A percentile compares a stretch with the other conserved stretches of the same genome.
Conservation (phyloP, 2,329 filamentous ascomycete genomes). For the Cryphonectria naterciae region DNA sequence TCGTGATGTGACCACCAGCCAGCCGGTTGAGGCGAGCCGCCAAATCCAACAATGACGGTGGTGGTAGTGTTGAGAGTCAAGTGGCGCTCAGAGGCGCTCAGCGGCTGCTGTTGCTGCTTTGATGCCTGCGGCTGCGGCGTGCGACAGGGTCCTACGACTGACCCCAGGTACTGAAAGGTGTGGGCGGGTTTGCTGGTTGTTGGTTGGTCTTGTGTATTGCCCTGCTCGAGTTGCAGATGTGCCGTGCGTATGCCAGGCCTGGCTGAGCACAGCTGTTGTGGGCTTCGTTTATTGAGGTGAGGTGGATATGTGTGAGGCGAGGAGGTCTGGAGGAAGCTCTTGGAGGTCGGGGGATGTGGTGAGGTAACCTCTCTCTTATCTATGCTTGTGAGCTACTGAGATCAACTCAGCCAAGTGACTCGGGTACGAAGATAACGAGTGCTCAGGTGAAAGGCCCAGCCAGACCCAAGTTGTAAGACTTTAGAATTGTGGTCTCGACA, state of each 20-base stretch:
- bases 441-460: neutral
- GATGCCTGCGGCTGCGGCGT: neutral
- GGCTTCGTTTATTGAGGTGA: neutral
- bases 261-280: neutral
- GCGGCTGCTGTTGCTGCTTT: conserved; percentile 6
- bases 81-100: neutral
- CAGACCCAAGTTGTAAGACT: neutral
- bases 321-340: neutral
- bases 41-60: neutral
- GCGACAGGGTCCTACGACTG: neutral
- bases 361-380: conserved; percentile 2
- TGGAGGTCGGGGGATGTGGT: neutral
- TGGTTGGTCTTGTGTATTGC: neutral
- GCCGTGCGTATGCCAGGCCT: neutral
- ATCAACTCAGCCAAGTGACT: neutral
- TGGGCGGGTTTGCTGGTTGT: neutral
- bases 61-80: conserved; percentile 5
- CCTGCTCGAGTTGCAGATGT: neutral
- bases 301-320: neutral
- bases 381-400: neutral
- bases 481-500: neutral
- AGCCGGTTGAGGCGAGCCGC: neutral
- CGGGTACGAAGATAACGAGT: neutral
- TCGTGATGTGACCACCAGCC: neutral
- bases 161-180: neutral